Evolutionary conservation across 2,329 filamentous ascomycete genomes (phyloP).

Genomic region (Fusarium setosum): DNA sequence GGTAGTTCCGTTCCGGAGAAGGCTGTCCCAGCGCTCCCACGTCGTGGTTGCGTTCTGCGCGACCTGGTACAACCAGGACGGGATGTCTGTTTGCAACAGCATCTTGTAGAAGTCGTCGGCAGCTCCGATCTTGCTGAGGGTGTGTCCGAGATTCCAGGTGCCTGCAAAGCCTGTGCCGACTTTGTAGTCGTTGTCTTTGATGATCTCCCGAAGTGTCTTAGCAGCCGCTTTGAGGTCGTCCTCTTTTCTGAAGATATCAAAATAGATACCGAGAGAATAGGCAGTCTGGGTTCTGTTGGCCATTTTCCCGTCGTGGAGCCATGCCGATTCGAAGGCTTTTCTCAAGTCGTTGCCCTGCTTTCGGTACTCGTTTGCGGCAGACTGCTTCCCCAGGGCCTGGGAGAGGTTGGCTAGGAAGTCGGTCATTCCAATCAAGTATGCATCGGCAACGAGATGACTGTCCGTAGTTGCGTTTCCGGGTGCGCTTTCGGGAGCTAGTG

Average conservation of each 20-base stretch:
- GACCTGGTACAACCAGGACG: constrained; percentile 62
- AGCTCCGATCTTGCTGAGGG: constrained; percentile 33
- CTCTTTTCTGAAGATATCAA: constrained; percentile 46
- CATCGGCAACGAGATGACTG: constrained; percentile 55
- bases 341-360: constrained; percentile 34
- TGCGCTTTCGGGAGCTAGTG: constrained; percentile 51
- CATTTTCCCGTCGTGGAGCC: constrained; percentile 46
- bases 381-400: constrained; percentile 41
- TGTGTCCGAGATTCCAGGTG: constrained; percentile 3
- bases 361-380: constrained; percentile 38
- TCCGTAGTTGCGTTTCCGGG: constrained; percentile 53
- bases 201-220: constrained; percentile 42
- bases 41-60: constrained; percentile 59
- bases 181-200: constrained; percentile 49
- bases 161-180: constrained; percentile 54
- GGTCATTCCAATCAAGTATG: constrained; percentile 57
- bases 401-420: constrained; percentile 50
- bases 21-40: constrained; percentile 64
- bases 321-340: constrained; percentile 45
- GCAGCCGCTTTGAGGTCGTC: constrained; percentile 36
- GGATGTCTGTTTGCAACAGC: constrained; percentile 57
- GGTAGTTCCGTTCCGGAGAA: constrained; percentile 55
- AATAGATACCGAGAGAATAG: constrained; percentile 51
- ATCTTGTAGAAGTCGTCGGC: constrained; percentile 57
- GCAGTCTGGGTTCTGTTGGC: constrained; percentile 55